phyloP scores from a whole-genome alignment of 2,329 filamentous ascomycete species.

The Blumeria graminis region DNA sequence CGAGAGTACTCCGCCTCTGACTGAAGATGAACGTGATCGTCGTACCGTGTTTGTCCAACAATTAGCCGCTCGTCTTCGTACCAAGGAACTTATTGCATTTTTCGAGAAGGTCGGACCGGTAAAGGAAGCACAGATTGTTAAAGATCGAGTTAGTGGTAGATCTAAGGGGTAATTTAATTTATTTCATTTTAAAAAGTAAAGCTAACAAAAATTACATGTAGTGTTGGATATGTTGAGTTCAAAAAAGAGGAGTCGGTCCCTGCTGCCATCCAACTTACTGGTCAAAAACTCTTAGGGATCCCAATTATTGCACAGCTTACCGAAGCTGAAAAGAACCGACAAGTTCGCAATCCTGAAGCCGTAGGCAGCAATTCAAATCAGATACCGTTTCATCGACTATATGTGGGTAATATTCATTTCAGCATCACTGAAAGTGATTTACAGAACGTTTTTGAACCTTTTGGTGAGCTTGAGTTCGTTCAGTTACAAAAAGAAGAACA shows the following conservation, averaged over 20 bases:
- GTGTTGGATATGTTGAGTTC: constrained; percentile 98
- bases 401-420: constrained; percentile 98
- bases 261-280: constrained; percentile 89
- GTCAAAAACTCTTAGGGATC: constrained; percentile 94
- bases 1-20: constrained; percentile 46
- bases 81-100: constrained; percentile 77
- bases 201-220: constrained; percentile 22
- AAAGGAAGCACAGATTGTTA: constrained; percentile 94
- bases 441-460: constrained; percentile 89
- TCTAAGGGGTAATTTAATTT: constrained; percentile 62
- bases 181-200: neutral
- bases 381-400: constrained; percentile 89
- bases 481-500: constrained; percentile 92
- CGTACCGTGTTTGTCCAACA: constrained; percentile 97
- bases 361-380: constrained; percentile 48
- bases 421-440: constrained; percentile 93
- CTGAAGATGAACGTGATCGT: constrained; percentile 87
- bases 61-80: constrained; percentile 77
- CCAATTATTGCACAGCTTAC: constrained; percentile 96
- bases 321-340: constrained; percentile 97
- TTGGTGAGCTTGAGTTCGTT: constrained; percentile 92
- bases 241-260: constrained; percentile 84
- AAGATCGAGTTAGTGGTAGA: constrained; percentile 85
- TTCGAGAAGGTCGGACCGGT: constrained; percentile 90
- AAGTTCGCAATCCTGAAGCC: constrained; percentile 60